These are phyloP conservation scores for Lepidium aucheri DNA, from an alignment of 345 rosid species.

Conservation along the genomic window DNA sequence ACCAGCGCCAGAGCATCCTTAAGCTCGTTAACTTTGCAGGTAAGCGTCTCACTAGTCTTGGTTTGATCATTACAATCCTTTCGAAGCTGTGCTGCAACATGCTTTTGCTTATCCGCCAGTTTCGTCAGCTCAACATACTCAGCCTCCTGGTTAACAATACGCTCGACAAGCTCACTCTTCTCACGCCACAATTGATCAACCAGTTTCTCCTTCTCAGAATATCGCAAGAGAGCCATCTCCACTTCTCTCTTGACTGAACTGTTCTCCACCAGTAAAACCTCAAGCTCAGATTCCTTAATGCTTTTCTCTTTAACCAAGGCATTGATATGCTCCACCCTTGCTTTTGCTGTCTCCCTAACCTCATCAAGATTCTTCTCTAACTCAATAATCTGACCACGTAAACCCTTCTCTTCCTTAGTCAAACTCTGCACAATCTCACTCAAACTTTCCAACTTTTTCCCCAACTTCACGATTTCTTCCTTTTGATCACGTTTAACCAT, in stretches of 20 bases:
- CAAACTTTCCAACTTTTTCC: slow-evolving; percentile 26
- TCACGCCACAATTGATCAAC: slow-evolving; percentile 30
- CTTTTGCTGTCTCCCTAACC: slow-evolving; percentile 32
- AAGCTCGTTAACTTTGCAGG: slow-evolving; percentile 20
- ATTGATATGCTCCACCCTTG: slow-evolving; percentile 30
- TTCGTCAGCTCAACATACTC: slow-evolving; percentile 37
- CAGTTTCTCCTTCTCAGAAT: slow-evolving; percentile 29
- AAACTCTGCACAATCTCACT: slow-evolving; percentile 26
- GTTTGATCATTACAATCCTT: slow-evolving; percentile 27
- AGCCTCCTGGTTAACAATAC: slow-evolving; percentile 30
- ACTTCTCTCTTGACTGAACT: slow-evolving; percentile 10
- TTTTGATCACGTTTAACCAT: slow-evolving; percentile 24
- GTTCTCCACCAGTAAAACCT: slow-evolving; percentile 30
- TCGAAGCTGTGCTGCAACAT: slow-evolving; percentile 30
- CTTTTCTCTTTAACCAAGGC: slow-evolving; percentile 35
- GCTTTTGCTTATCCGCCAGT: slow-evolving; percentile 35
- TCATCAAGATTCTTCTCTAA: slow-evolving; percentile 42
- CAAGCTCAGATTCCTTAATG: slow-evolving; percentile 31
- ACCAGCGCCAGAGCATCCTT: slow-evolving; percentile 31
- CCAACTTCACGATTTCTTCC: slow-evolving; percentile 35
- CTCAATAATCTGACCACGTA: slow-evolving; percentile 31
- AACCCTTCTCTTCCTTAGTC: slow-evolving; percentile 34
- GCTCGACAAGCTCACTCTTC: slow-evolving; percentile 43
- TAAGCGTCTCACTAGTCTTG: slow-evolving; percentile 36
- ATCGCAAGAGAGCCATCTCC: slow-evolving; percentile 20